These are phyloP conservation scores for Endotrypanum monterogeii DNA, from an alignment of 208 protist genomes.

Conservation along the genomic window DNA sequence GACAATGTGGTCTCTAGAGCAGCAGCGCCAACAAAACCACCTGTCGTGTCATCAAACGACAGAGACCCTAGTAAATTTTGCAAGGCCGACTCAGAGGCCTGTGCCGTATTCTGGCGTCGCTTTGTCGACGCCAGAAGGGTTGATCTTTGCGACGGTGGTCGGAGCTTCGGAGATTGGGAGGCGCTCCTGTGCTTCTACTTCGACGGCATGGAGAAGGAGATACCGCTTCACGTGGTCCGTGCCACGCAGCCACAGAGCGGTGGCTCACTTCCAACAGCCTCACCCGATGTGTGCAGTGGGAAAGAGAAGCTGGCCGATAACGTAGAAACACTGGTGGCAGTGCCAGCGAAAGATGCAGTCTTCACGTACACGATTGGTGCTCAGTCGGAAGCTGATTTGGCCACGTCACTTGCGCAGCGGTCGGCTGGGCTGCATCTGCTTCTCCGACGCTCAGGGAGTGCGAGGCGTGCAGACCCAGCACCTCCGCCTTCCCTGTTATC, in stretches of 20 bases:
- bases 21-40: no score
- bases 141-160: background rate
- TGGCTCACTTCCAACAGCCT: background rate
- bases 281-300: background rate
- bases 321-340: background rate
- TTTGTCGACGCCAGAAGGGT: background rate
- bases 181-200: slow-evolving; percentile 24
- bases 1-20: no score
- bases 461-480: background rate
- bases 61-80: no score
- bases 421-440: slow-evolving; percentile 33
- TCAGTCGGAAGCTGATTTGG: background rate
- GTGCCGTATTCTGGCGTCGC: background rate
- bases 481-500: background rate
- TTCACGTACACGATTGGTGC: slow-evolving; percentile 32
- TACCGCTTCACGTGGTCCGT: slow-evolving; percentile 14
- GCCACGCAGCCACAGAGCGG: background rate
- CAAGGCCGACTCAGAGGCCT: no score
- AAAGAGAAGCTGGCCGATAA: background rate
- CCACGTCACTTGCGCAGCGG: slow-evolving; percentile 15
- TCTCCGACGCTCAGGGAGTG: slow-evolving; percentile 1
- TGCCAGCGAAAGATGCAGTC: background rate
- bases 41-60: no score
- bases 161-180: background rate
- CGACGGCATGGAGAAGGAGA: slow-evolving; percentile 34